phyloP scores from a whole-genome alignment of 2,329 filamentous ascomycete genomes.

The Penicillium concentricum region DNA sequence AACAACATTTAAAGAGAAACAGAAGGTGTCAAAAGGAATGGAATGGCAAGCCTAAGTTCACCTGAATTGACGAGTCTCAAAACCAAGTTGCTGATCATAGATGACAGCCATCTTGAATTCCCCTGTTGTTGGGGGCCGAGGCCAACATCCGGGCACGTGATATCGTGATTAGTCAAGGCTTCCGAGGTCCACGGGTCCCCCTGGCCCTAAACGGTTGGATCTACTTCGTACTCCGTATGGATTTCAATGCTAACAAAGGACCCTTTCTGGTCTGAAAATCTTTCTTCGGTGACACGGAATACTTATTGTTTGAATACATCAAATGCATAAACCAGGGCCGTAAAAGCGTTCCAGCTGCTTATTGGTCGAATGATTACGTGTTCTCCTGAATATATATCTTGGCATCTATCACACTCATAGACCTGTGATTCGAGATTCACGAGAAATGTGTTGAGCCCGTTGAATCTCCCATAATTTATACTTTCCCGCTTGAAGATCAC shows the following conservation, averaged over 20 bases:
- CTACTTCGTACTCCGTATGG: too few relatives aligned
- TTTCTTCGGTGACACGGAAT: neutral
- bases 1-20: neutral
- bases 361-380: neutral
- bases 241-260: neutral
- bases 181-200: neutral
- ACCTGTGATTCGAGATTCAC: neutral
- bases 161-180: neutral
- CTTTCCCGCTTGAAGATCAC: neutral
- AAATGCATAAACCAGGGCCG: neutral
- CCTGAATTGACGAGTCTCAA: neutral
- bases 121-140: conserved; percentile 7
- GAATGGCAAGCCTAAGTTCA: neutral
- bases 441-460: neutral
- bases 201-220: too few relatives aligned
- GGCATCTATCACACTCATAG: neutral
- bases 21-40: neutral
- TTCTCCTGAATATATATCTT: neutral
- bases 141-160: neutral
- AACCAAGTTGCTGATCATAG: neutral
- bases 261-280: neutral
- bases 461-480: neutral
- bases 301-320: neutral
- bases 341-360: neutral
- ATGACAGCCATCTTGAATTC: neutral